A percentile compares a stretch with the other conserved stretches of the same genome.
Conservation (phyloP, 1,284 basidiomycete species). For the Caloboletus firmus region DNA sequence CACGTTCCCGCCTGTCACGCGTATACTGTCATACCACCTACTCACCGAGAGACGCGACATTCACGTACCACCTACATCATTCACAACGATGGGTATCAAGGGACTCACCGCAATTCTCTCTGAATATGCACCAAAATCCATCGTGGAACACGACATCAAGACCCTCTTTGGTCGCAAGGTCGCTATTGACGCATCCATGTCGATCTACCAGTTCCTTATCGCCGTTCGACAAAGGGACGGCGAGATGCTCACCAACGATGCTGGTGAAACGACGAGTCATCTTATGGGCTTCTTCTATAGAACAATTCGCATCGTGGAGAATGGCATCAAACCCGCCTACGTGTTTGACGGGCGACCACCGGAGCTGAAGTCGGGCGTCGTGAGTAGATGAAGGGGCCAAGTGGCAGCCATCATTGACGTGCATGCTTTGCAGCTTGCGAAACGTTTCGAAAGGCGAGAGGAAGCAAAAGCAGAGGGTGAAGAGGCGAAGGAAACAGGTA, state of each 20-base stretch:
- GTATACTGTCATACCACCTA: slow-evolving; percentile 9
- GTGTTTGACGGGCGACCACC: slow-evolving; percentile 99
- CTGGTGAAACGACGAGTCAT: slow-evolving; percentile 96
- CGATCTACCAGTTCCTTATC: slow-evolving; percentile 95
- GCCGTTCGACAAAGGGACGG: slow-evolving; percentile 96
- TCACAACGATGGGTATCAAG: slow-evolving; percentile 76
- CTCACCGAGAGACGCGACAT: background rate
- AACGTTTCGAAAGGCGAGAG: slow-evolving; percentile 88
- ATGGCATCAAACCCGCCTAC: slow-evolving; percentile 97
- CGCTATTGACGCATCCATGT: slow-evolving; percentile 98
- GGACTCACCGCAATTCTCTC: slow-evolving; percentile 88
- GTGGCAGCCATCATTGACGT: background rate
- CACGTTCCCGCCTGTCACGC: slow-evolving; percentile 15
- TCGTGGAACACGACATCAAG: slow-evolving; percentile 93
- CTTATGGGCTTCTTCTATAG: slow-evolving; percentile 99
- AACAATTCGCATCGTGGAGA: slow-evolving; percentile 97
- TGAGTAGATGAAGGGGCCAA: slow-evolving; percentile 44
- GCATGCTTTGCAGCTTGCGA: slow-evolving; percentile 64
- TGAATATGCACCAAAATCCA: slow-evolving; percentile 86
- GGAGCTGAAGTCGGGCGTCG: slow-evolving; percentile 94
- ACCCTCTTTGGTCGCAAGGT: slow-evolving; percentile 97
- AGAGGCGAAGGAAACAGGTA: slow-evolving; percentile 94
- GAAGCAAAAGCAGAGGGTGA: slow-evolving; percentile 94
- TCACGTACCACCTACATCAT: background rate
- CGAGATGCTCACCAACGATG: slow-evolving; percentile 94